Evolutionary conservation across 116 monocot species (phyloP), one percentile per base, ranked within the genome.

Genomic region (Iris pallida): DNA sequence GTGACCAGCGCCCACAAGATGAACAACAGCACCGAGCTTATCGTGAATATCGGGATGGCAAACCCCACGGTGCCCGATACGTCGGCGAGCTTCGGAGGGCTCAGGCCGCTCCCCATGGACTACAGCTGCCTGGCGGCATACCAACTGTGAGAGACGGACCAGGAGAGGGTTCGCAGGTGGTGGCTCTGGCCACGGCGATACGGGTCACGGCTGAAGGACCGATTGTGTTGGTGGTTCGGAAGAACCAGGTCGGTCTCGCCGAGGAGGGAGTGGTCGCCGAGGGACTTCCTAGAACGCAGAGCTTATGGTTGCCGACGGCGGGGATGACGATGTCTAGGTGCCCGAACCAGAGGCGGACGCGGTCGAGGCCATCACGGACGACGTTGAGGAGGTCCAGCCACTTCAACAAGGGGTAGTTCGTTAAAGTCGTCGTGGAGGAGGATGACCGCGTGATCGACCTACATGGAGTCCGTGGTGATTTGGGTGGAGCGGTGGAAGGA

Each of bases 351-450:
- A 76, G 80, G 4, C 84, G 77, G 19, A 93, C 51, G 71, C 76
- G 84, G 18, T 89, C 89, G 63, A 93, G 70, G 9, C 87, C 89
- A 30, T 93, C 85, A 43, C 82, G 63, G 65, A 85, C 48, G 8
- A 87, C 93, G 71, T 93, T 93, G 82, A 82, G 85, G 41, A 89
- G 59, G 65, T 93, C 93, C 57, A 93, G 85, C n/a, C n/a, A n/a
- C n/a, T n/a, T n/a, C n/a, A n/a, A n/a, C n/a, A n/a, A n/a, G n/a
- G n/a, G n/a, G n/a, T n/a, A n/a, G n/a, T n/a, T n/a, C n/a, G n/a
- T n/a, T n/a, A n/a, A n/a, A n/a, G n/a, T n/a, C n/a, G n/a, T n/a
- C n/a, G n/a, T n/a, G n/a, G n/a, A n/a, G n/a, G n/a, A n/a, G n/a
- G n/a, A n/a, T n/a, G n/a, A n/a, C n/a, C n/a, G n/a, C n/a, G n/a